Conservation (phyloP, 345 rosid genomes). For the Carallia pectinifolia region DNA sequence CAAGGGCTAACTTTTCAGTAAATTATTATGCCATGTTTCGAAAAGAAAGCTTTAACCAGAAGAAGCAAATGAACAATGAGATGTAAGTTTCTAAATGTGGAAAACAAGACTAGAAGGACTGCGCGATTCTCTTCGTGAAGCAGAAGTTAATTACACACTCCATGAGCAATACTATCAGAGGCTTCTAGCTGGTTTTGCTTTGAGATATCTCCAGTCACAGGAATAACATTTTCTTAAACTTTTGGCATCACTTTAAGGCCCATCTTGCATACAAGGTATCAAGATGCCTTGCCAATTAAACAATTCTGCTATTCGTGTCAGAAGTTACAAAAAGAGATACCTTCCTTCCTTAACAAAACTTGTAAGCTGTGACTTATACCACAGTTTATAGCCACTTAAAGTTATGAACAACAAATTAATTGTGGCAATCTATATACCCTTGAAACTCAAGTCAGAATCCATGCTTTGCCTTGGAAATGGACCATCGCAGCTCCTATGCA, state of each 20-base stretch:
- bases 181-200: neutral
- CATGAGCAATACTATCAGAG: neutral
- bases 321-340: constrained; percentile 35
- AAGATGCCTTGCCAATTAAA: constrained; percentile 24
- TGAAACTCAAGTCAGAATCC: constrained; percentile 19
- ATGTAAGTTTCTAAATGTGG: neutral
- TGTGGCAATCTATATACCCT: neutral
- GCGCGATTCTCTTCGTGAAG: neutral
- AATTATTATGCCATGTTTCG: neutral
- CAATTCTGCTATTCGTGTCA: constrained; percentile 21
- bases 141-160: neutral
- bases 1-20: neutral
- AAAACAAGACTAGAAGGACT: neutral
- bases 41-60: constrained; percentile 10
- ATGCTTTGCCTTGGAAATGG: constrained; percentile 31
- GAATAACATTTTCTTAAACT: neutral
- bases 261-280: no score
- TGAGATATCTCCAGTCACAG: neutral
- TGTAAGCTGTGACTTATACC: neutral
- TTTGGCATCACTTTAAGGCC: no score
- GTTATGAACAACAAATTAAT: neutral
- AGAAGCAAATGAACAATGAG: neutral
- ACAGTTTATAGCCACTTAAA: neutral
- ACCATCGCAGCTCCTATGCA: constrained; percentile 15
- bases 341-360: constrained; percentile 35